These are phyloP conservation scores for Carex pumila DNA, from an alignment of 176 grass and related monocot genomes.

Conservation along the genomic window DNA sequence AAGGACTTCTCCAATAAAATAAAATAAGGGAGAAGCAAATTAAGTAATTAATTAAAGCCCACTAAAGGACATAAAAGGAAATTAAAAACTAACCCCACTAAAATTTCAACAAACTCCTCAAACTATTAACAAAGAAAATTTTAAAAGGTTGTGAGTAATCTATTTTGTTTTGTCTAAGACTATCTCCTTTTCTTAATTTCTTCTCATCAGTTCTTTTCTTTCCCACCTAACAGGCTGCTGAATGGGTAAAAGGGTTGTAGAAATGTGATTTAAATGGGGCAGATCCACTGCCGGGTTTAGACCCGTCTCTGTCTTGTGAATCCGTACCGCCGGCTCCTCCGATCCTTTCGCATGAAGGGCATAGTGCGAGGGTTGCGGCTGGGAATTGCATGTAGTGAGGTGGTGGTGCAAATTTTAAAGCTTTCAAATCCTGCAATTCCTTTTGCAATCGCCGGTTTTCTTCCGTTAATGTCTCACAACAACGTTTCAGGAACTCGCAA, in stretches of 20 bases:
- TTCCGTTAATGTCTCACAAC: constrained; percentile 77
- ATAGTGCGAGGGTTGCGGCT: constrained; percentile 54
- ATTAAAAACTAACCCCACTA: constrained; percentile 12
- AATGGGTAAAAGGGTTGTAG: constrained; percentile 89
- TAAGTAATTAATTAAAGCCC: background rate
- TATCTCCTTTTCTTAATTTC: background rate
- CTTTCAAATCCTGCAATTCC: constrained; percentile 69
- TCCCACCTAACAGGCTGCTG: constrained; percentile 49
- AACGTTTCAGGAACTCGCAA: constrained; percentile 79
- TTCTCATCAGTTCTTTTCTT: background rate
- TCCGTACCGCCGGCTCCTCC: constrained; percentile 16
- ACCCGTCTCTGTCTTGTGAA: constrained; percentile 34
- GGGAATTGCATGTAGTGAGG: constrained; percentile 71
- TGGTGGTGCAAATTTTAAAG: constrained; percentile 41
- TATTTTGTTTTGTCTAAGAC: constrained; percentile 18
- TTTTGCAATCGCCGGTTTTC: constrained; percentile 84
- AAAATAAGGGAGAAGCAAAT: constrained; percentile 26
- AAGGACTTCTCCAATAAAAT: constrained; percentile 24
- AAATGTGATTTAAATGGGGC: constrained; percentile 43
- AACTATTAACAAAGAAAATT: constrained; percentile 23
- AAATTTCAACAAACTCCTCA: constrained; percentile 12
- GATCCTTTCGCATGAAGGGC: constrained; percentile 78
- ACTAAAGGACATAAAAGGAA: background rate
- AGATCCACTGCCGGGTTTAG: constrained; percentile 21
- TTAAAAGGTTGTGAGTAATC: constrained; percentile 1